phyloP scores from a whole-genome alignment of 768 basidiomycete species.

The Boletus insuetus region DNA sequence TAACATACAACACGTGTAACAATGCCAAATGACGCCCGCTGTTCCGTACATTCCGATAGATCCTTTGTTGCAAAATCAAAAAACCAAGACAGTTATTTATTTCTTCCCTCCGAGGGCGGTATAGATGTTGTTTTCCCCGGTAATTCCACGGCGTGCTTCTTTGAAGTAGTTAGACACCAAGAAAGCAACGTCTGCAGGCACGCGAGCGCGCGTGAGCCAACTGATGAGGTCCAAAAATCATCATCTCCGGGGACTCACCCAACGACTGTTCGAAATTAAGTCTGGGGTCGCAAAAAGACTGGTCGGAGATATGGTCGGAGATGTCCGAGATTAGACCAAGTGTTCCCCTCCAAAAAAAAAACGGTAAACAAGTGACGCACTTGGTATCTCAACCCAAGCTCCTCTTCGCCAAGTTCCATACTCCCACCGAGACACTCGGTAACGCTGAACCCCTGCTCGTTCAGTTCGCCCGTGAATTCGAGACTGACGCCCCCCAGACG shows the following conservation, averaged over 20 bases:
- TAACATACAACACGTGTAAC: conserved; percentile 7
- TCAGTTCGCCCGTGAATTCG: conserved; percentile 90
- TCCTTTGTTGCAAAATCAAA: background rate
- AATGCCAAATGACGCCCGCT: background rate
- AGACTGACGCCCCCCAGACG: conserved; percentile 82
- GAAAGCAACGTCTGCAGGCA: conserved; percentile 73
- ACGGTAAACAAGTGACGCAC: conserved; percentile 33
- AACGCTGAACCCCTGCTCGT: conserved; percentile 88
- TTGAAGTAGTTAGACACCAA: conserved; percentile 80
- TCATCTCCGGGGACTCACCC: conserved; percentile 47
- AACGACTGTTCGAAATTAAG: conserved; percentile 93
- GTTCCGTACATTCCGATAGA: conserved; percentile 16
- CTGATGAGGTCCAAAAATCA: background rate
- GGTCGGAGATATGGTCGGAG: conserved; percentile 23
- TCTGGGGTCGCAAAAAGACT: conserved; percentile 93
- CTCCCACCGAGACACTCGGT: conserved; percentile 97
- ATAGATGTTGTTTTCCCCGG: conserved; percentile 26
- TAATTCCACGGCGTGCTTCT: conserved; percentile 49
- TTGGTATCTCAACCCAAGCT: conserved; percentile 89
- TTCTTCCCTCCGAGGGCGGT: conserved; percentile 29
- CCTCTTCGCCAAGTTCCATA: conserved; percentile 88
- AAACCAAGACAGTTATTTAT: conserved; percentile 2
- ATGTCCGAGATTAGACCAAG: background rate
- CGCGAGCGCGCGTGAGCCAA: background rate
- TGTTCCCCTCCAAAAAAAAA: background rate